These are phyloP conservation scores for Saccharum officinarum DNA, from an alignment of 176 grass and related monocot genomes.

Conservation along the genomic window DNA sequence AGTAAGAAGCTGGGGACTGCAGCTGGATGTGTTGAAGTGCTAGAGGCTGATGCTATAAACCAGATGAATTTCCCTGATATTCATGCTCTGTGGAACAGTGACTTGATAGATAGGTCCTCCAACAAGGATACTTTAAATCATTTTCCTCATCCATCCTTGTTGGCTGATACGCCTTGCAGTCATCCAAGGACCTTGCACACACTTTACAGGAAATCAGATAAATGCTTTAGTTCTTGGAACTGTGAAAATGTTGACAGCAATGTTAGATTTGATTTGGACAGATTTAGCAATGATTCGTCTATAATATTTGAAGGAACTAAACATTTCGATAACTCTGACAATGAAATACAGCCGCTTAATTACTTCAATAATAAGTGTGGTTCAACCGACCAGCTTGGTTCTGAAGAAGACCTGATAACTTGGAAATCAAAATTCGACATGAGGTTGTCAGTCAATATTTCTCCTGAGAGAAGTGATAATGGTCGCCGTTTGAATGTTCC, in stretches of 20 bases:
- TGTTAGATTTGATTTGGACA: slow-evolving; percentile 33
- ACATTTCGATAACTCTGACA: slow-evolving; percentile 24
- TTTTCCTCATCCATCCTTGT: slow-evolving; percentile 35
- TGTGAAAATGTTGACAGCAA: slow-evolving; percentile 29
- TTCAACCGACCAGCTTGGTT: slow-evolving; percentile 29
- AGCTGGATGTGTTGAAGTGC: slow-evolving; percentile 28
- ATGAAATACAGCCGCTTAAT: slow-evolving; percentile 20
- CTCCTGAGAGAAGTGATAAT: slow-evolving; percentile 36
- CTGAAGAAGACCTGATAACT: slow-evolving; percentile 39
- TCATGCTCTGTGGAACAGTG: slow-evolving; percentile 25
- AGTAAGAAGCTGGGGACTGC: slow-evolving; percentile 25
- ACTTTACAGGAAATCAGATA: slow-evolving; percentile 28
- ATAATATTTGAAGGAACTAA: slow-evolving; percentile 49
- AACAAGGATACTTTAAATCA: slow-evolving; percentile 33
- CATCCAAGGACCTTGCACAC: slow-evolving; percentile 26
- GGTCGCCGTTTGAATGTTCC: slow-evolving; percentile 22
- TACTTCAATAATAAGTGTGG: slow-evolving; percentile 27
- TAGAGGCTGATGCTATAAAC: slow-evolving; percentile 25
- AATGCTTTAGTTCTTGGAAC: slow-evolving; percentile 30
- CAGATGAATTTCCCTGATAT: slow-evolving; percentile 43
- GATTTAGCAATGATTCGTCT: slow-evolving; percentile 34
- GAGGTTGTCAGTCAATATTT: slow-evolving; percentile 34
- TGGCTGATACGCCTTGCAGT: slow-evolving; percentile 37
- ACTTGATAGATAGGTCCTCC: slow-evolving; percentile 34
- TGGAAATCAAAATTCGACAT: slow-evolving; percentile 39